Percentiles rank a stretch among this genome's conserved stretches.
phyloP scores from a whole-genome alignment of 345 rosid genomes.

The Orychophragmus violaceus region DNA sequence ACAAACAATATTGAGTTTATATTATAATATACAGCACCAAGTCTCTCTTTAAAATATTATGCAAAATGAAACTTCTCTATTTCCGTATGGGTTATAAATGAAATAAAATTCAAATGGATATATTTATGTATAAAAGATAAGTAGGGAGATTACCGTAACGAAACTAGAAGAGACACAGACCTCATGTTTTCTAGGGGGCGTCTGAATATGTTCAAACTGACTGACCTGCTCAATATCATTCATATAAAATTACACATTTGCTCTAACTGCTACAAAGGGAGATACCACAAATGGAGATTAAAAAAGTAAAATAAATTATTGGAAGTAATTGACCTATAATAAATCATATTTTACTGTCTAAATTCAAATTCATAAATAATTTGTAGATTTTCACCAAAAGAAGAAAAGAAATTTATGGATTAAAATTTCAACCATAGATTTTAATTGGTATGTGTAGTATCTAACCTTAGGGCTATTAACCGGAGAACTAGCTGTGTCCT shows the following conservation, averaged over 20 bases:
- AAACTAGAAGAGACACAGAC: slow-evolving; percentile 33
- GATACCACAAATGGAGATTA: not conserved
- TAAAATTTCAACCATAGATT: not conserved
- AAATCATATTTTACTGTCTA: not conserved
- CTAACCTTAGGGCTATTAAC: slow-evolving; percentile 70
- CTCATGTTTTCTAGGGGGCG: slow-evolving; percentile 36
- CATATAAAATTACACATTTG: slow-evolving; percentile 13
- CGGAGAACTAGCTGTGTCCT: slow-evolving; percentile 93
- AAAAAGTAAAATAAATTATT: not conserved
- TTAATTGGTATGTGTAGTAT: not conserved
- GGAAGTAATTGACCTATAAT: not conserved
- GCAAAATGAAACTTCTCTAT: not conserved
- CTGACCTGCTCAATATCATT: slow-evolving; percentile 41
- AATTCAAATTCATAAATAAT: not conserved
- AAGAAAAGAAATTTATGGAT: not conserved
- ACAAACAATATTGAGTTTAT: not conserved
- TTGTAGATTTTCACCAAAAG: not conserved
- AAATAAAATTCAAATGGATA: not conserved
- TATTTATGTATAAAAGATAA: slow-evolving; percentile 1
- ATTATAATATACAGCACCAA: slow-evolving; percentile 9
- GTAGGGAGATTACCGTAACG: slow-evolving; percentile 23
- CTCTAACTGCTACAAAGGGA: not conserved
- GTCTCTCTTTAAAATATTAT: not conserved
- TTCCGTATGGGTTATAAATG: slow-evolving; percentile 1
- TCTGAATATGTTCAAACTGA: slow-evolving; percentile 39